Conservation (phyloP, 441 rosid species). For the Mallotus repandus region DNA sequence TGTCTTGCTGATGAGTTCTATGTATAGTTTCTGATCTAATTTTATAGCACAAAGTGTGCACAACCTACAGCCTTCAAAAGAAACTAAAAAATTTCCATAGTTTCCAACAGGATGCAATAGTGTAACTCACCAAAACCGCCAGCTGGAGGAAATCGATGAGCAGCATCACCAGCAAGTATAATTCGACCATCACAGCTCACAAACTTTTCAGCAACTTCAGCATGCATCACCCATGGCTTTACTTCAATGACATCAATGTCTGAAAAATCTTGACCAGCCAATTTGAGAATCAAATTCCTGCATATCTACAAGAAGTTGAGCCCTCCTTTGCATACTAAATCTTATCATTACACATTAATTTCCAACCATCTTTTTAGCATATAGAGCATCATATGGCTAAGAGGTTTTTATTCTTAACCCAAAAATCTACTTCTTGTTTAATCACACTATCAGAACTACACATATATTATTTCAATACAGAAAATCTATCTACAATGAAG, state of each 20-base stretch:
- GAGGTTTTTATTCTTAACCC: conserved; percentile 13
- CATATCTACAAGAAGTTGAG: conserved; percentile 70
- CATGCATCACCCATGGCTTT: conserved; percentile 99
- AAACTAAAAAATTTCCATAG: not conserved
- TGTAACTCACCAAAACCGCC: conserved; percentile 91
- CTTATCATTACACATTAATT: conserved; percentile 1
- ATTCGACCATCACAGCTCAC: conserved; percentile 55
- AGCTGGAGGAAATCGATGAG: conserved; percentile 95
- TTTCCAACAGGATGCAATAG: not conserved
- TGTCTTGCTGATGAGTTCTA: conserved; percentile 4
- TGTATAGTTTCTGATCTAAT: not conserved
- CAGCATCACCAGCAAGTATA: conserved; percentile 94
- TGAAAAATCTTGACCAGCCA: conserved; percentile 84
- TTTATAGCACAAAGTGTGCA: not conserved
- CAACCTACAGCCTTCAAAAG: not conserved
- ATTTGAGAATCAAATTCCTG: conserved; percentile 64
- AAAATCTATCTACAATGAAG: conserved; percentile 10
- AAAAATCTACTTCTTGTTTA: conserved; percentile 8
- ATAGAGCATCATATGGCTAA: not conserved
- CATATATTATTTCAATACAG: not conserved
- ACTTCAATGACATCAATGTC: conserved; percentile 73
- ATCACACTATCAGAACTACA: conserved; percentile 1
- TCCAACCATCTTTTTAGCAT: not conserved
- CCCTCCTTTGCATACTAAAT: conserved; percentile 20
- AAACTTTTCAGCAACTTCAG: conserved; percentile 91